These are phyloP conservation scores for Entomortierella lignicola DNA, from an alignment of 192 early-diverging fungal species.

Conservation along the genomic window DNA sequence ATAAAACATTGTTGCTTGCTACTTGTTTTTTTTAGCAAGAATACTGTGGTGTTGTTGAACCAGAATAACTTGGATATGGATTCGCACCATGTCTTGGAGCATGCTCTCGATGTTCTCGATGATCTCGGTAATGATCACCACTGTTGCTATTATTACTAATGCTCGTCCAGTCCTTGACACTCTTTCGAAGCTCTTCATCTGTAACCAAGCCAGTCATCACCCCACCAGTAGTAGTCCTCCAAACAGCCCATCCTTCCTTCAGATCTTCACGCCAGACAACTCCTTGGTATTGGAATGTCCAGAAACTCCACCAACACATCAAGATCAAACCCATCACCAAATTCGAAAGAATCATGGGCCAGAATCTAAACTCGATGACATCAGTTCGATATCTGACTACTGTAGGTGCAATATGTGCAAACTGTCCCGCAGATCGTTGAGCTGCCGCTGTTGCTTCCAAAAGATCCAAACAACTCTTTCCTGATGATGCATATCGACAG, in stretches of 20 bases:
- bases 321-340: slow-evolving; percentile 59
- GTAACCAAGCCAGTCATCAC: slow-evolving; percentile 50
- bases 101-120: neutral
- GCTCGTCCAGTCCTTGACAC: slow-evolving; percentile 48
- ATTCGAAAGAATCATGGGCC: slow-evolving; percentile 55
- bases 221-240: slow-evolving; percentile 52
- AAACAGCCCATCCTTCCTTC: slow-evolving; percentile 64
- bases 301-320: slow-evolving; percentile 66
- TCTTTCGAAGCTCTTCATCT: slow-evolving; percentile 45
- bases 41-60: slow-evolving; percentile 10
- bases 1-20: no score
- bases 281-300: slow-evolving; percentile 68
- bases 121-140: no score
- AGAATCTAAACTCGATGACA: slow-evolving; percentile 47
- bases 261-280: slow-evolving; percentile 65
- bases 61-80: slow-evolving; percentile 9
- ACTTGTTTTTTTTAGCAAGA: neutral
- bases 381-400: slow-evolving; percentile 47
- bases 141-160: neutral
- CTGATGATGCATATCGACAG: slow-evolving; percentile 33
- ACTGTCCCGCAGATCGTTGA: neutral
- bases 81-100: neutral
- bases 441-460: slow-evolving; percentile 16
- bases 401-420: neutral
- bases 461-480: slow-evolving; percentile 46